Percentiles rank a stretch among this genome's conserved stretches.
Evolutionary conservation across 148 eudicot species (phyloP).

Genomic region (Pharnaceum exiguum): DNA sequence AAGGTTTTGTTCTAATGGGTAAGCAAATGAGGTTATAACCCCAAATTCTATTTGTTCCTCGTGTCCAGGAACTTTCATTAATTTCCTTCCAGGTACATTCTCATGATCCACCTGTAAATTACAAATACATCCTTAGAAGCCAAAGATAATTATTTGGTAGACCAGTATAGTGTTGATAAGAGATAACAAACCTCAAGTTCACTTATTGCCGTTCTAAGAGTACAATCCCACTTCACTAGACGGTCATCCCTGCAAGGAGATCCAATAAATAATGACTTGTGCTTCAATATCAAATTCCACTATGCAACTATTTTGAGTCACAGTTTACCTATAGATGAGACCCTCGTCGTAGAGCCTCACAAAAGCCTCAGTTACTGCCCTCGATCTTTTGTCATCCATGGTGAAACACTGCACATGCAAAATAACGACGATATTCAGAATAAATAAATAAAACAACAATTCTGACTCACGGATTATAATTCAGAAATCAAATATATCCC

Average conservation of each 20-base stretch:
- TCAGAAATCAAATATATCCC: neutral
- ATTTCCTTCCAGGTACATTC: conserved; percentile 72
- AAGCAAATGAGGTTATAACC: conserved; percentile 86
- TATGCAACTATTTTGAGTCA: too few relatives aligned
- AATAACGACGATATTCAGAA: conserved; percentile 1
- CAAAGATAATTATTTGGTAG: neutral
- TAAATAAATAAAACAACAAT: neutral
- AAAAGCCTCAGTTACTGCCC: conserved; percentile 89
- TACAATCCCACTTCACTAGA: conserved; percentile 95
- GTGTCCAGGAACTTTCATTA: conserved; percentile 76
- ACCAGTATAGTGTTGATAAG: conserved; percentile 3
- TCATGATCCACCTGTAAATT: conserved; percentile 71
- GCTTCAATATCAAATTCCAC: too few relatives aligned
- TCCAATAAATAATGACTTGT: too few relatives aligned
- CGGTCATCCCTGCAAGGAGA: conserved; percentile 69
- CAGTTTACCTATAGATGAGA: conserved; percentile 81
- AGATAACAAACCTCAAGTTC: conserved; percentile 67
- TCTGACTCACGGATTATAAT: neutral
- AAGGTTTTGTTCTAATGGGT: conserved; percentile 65
- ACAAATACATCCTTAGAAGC: conserved; percentile 11
- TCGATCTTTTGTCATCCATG: conserved; percentile 91
- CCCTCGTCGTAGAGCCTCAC: conserved; percentile 82
- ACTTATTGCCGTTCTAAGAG: conserved; percentile 83
- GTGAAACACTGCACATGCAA: conserved; percentile 71
- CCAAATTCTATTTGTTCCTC: conserved; percentile 77